Evolutionary conservation across 306 rosid genomes (phyloP), one percentile per base, ranked within the genome.

Genomic region (Spatholobus suberectus): DNA sequence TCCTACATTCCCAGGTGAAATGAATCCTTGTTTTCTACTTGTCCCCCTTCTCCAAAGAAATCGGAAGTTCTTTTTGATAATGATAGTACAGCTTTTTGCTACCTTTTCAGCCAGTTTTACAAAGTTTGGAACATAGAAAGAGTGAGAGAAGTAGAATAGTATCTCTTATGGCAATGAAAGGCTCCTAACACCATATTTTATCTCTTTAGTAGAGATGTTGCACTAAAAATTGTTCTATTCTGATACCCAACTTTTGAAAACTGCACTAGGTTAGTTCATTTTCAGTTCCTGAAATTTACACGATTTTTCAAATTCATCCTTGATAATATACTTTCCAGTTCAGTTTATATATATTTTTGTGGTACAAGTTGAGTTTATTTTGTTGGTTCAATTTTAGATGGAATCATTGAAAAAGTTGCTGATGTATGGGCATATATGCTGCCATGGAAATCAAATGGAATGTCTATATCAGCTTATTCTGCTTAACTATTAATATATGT

Each of bases 1-100:
- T 92, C 99, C 67, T 96, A 94, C 82, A 96, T 96, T 82, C 94
- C 97, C 40, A 92, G 99, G 98, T 96, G 77, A 89, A 78, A 66
- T 27, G 61, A n/a, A 71, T 81, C 34, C 65, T 15, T 34, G 17
- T 84, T 84, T 75, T 65, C 38, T 73, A 27, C 65, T 65, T 37
- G 68, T 65, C 1, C 18, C 54, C 70, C 71, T 20, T 47, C 67
- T 55, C 63, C 29, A 66, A 46, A 76, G 37, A 80, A 80, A 32
- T 70, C 47, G 55, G 32, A n/a, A 78, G 29, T 68, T 59, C 59
- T 63, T 54, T 49, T 51, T 79, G 20, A 44, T 67, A 71, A 68
- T 66, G 52, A 65, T 37, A 14, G 61, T 14, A 66, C 29, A 55
- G 62, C 27, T 82, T 65, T 82, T 8, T 62, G 58, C 67, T 72